Conservation (phyloP, 176 grass and related monocot genomes). For the Avena insularis region DNA sequence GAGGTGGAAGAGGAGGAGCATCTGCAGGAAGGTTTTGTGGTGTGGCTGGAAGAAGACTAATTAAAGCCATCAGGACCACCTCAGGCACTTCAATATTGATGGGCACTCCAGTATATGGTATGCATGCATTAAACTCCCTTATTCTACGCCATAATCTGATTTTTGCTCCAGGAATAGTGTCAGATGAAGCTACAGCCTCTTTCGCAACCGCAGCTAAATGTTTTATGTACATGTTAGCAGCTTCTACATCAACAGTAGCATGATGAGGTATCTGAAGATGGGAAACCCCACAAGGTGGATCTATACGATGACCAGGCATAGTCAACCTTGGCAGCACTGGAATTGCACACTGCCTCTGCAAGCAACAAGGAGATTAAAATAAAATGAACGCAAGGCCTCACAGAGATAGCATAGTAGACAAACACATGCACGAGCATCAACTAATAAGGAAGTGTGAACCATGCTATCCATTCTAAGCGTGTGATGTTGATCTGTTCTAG, state of each 20-base stretch:
- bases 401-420: constrained; percentile 8
- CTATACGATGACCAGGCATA: constrained; percentile 94
- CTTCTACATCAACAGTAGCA: constrained; percentile 66
- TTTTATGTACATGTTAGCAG: constrained; percentile 88
- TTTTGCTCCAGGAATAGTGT: constrained; percentile 89
- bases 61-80: constrained; percentile 96
- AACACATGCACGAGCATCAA: constrained; percentile 38
- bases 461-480: background rate
- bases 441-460: constrained; percentile 26
- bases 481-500: constrained; percentile 7
- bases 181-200: constrained; percentile 85
- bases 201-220: constrained; percentile 89
- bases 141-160: constrained; percentile 97
- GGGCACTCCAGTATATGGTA: constrained; percentile 88
- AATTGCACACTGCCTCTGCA: constrained; percentile 83
- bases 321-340: constrained; percentile 93
- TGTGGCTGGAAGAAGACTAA: constrained; percentile 89
- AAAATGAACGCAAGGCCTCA: constrained; percentile 17
- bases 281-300: constrained; percentile 81
- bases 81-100: constrained; percentile 92
- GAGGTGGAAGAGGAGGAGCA: constrained; percentile 81
- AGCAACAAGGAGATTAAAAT: constrained; percentile 37
- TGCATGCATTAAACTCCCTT: constrained; percentile 97
- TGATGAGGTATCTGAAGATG: constrained; percentile 59
- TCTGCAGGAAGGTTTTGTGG: constrained; percentile 74